Percentiles rank a stretch among this genome's conserved stretches.
These are phyloP conservation scores for Mortierella sp. DNA, from an alignment of 371 early-diverging fungal genomes.

Conservation along the genomic window DNA sequence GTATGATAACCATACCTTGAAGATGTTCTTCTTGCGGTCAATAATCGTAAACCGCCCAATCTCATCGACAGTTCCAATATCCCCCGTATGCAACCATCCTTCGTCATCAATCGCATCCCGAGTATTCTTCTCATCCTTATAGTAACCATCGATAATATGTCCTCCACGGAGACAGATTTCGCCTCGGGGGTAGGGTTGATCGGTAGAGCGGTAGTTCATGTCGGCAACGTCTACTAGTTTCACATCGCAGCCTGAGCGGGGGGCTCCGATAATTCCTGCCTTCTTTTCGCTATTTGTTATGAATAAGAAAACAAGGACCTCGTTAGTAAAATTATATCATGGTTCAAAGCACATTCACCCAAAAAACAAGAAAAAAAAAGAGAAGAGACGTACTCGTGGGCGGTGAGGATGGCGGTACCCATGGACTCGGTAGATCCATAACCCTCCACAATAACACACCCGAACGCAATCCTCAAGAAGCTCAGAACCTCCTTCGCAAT, in stretches of 20 bases:
- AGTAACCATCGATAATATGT: slow-evolving; percentile 84
- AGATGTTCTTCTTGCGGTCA: slow-evolving; percentile 98
- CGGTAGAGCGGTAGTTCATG: slow-evolving; percentile 85
- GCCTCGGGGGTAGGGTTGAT: slow-evolving; percentile 85
- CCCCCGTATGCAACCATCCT: slow-evolving; percentile 94
- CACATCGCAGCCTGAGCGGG: slow-evolving; percentile 67
- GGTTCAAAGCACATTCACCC: background rate
- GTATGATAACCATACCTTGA: slow-evolving; percentile 73
- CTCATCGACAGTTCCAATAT: slow-evolving; percentile 86
- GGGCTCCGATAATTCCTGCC: slow-evolving; percentile 84
- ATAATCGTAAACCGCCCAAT: slow-evolving; percentile 87
- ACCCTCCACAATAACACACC: slow-evolving; percentile 70
- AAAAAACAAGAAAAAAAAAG: slow-evolving; percentile 59
- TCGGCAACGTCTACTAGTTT: slow-evolving; percentile 95
- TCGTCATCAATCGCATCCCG: slow-evolving; percentile 81
- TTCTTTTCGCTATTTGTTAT: slow-evolving; percentile 57
- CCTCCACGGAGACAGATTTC: slow-evolving; percentile 92
- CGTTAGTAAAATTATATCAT: background rate
- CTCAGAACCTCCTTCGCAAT: slow-evolving; percentile 76
- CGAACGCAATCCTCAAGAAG: slow-evolving; percentile 83
- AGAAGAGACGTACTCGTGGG: slow-evolving; percentile 24
- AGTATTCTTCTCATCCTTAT: slow-evolving; percentile 88
- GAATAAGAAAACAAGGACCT: slow-evolving; percentile 56
- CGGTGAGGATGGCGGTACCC: slow-evolving; percentile 67
- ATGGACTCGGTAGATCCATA: slow-evolving; percentile 94